phyloP scores from a whole-genome alignment of 2,329 filamentous ascomycete species.

The Metarhizium brunneum region DNA sequence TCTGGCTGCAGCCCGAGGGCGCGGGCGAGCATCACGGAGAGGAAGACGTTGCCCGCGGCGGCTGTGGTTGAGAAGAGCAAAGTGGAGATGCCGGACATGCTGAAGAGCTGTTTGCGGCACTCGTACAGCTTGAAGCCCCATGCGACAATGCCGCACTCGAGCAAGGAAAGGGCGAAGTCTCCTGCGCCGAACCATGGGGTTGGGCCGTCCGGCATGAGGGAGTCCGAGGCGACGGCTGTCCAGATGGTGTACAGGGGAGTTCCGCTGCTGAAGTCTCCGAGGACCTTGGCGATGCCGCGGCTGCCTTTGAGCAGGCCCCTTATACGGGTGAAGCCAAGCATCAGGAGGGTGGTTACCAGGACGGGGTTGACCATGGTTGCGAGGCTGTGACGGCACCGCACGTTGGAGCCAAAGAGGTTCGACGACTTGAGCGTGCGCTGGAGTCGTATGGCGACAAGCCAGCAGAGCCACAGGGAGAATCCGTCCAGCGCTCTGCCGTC shows the following conservation, averaged over 20 bases:
- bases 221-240: conserved; percentile 13
- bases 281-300: conserved; percentile 19
- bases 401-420: neutral
- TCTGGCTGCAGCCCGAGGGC: conserved; percentile 25
- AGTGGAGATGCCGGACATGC: conserved; percentile 29
- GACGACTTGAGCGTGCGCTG: conserved; percentile 27
- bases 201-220: conserved; percentile 8
- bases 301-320: conserved; percentile 24
- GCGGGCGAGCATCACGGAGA: conserved; percentile 27
- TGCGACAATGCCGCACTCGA: conserved; percentile 40
- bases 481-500: conserved; percentile 35
- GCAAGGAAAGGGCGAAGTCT: conserved; percentile 37
- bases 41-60: conserved; percentile 32
- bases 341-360: conserved; percentile 33
- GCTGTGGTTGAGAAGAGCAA: conserved; percentile 25
- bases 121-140: conserved; percentile 47
- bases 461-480: conserved; percentile 37
- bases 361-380: conserved; percentile 38
- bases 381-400: conserved; percentile 19
- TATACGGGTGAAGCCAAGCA: conserved; percentile 32
- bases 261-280: conserved; percentile 23
- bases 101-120: conserved; percentile 36
- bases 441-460: conserved; percentile 31
- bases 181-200: conserved; percentile 33
- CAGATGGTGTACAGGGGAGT: conserved; percentile 26